Conservation (phyloP, 2,329 filamentous ascomycete species). For the Beauveria caledonica region DNA sequence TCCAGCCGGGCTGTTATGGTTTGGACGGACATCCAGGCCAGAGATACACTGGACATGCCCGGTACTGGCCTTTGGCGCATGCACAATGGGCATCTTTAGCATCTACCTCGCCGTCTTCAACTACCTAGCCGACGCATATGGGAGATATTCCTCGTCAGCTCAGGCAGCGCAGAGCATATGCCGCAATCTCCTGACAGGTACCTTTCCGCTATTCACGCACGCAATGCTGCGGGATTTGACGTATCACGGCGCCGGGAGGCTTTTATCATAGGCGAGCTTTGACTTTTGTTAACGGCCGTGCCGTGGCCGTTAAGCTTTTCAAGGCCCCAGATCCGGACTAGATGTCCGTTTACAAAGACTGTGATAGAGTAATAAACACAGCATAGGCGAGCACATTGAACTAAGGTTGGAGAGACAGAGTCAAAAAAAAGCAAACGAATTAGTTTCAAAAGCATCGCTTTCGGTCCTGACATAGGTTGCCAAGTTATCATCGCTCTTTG, state of each 20-base stretch:
- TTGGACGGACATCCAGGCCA: constrained; percentile 15
- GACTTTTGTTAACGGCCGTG: constrained; percentile 59
- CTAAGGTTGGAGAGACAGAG: not conserved
- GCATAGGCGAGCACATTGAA: too few species aligned
- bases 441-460: not conserved
- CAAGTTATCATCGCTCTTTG: constrained; percentile 17
- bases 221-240: constrained; percentile 67
- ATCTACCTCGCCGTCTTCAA: constrained; percentile 89
- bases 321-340: constrained; percentile 59
- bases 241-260: constrained; percentile 59
- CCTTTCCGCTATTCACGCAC: constrained; percentile 70
- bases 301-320: constrained; percentile 80
- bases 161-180: constrained; percentile 81
- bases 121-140: constrained; percentile 83
- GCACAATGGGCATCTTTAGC: constrained; percentile 60
- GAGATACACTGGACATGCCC: constrained; percentile 55
- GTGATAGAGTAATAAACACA: not conserved
- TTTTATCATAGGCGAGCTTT: constrained; percentile 74
- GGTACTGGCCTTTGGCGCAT: not conserved
- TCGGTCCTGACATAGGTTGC: constrained; percentile 14
- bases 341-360: not conserved
- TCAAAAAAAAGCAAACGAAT: not conserved
- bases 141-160: constrained; percentile 75
- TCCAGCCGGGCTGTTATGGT: constrained; percentile 59
- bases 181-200: constrained; percentile 72